Percentiles rank a stretch among this genome's conserved stretches.
These are phyloP conservation scores for Diutina rugosa DNA, from an alignment of 1,139 yeast genomes.

Conservation along the genomic window DNA sequence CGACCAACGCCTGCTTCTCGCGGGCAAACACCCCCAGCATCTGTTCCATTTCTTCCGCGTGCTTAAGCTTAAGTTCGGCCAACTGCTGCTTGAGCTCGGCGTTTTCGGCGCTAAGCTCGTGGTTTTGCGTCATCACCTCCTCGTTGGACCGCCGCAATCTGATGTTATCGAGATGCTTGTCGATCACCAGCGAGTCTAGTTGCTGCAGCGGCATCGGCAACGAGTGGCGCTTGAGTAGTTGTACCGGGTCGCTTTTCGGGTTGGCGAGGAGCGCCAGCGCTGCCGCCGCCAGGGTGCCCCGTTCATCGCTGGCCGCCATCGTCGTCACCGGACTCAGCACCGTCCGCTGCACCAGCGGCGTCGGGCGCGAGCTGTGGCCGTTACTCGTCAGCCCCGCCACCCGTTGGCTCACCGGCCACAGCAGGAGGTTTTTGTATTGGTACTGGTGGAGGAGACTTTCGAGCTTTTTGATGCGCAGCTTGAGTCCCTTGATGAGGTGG, in stretches of 20 bases:
- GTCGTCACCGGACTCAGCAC: neutral
- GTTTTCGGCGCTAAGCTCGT: neutral
- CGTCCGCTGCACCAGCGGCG: neutral
- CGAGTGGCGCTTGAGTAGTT: neutral
- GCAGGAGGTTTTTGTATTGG: slow-evolving; percentile 42
- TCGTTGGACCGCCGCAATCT: slow-evolving; percentile 20
- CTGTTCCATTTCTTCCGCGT: neutral
- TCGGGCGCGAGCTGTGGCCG: slow-evolving; percentile 5
- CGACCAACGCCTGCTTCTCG: neutral
- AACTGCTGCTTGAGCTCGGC: slow-evolving; percentile 1
- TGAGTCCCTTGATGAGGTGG: slow-evolving; percentile 39
- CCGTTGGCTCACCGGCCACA: slow-evolving; percentile 32
- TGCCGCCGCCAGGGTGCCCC: neutral
- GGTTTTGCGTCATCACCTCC: slow-evolving; percentile 7
- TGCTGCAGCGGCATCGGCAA: neutral
- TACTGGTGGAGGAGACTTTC: slow-evolving; percentile 59
- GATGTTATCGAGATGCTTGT: slow-evolving; percentile 31
- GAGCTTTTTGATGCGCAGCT: slow-evolving; percentile 45
- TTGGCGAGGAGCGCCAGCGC: neutral
- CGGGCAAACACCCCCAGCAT: neutral
- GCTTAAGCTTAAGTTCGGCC: neutral
- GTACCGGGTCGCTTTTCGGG: neutral
- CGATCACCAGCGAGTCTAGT: slow-evolving; percentile 11
- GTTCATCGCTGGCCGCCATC: neutral
- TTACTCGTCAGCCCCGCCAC: slow-evolving; percentile 5